Conservation (phyloP, 1,284 basidiomycete species). For the Microbotryum saponariae region DNA sequence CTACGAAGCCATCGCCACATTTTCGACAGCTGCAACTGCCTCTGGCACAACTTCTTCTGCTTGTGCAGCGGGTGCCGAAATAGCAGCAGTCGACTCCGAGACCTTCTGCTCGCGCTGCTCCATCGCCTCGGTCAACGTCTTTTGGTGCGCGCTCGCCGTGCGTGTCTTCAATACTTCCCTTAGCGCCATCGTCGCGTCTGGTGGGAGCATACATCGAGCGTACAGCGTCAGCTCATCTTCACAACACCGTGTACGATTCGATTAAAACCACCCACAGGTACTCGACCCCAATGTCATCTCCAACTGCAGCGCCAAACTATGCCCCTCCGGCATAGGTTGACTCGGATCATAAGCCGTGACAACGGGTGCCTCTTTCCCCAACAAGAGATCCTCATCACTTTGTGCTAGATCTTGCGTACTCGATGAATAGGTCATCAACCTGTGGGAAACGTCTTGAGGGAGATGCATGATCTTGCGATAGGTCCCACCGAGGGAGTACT, state of each 20-base stretch:
- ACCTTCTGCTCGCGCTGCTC: conserved; percentile 50
- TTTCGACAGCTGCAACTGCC: background rate
- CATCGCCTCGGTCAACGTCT: conserved; percentile 63
- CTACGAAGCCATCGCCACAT: background rate
- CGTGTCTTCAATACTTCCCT: conserved; percentile 62
- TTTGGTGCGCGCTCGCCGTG: conserved; percentile 80
- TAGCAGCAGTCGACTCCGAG: no score
- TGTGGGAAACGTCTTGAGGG: conserved; percentile 72
- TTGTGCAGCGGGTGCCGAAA: background rate
- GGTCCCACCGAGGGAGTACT: conserved; percentile 54
- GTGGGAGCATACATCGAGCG: background rate
- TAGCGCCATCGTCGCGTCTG: conserved; percentile 79
- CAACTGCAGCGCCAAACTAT: conserved; percentile 77
- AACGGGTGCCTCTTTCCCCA: conserved; percentile 65
- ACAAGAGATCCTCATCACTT: conserved; percentile 85
- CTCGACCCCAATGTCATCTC: conserved; percentile 70
- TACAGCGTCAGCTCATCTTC: background rate
- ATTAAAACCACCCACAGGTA: conserved; percentile 51
- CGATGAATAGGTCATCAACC: conserved; percentile 78
- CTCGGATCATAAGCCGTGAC: background rate
- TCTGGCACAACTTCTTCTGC: background rate
- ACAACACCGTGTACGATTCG: background rate
- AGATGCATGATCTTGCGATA: conserved; percentile 85
- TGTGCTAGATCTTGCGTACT: conserved; percentile 83
- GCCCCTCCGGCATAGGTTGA: conserved; percentile 39